Percentiles rank a stretch among this genome's conserved stretches.
Evolutionary conservation across 176 grass and related monocot species (phyloP).

Genomic region (Elaeis guineensis): DNA sequence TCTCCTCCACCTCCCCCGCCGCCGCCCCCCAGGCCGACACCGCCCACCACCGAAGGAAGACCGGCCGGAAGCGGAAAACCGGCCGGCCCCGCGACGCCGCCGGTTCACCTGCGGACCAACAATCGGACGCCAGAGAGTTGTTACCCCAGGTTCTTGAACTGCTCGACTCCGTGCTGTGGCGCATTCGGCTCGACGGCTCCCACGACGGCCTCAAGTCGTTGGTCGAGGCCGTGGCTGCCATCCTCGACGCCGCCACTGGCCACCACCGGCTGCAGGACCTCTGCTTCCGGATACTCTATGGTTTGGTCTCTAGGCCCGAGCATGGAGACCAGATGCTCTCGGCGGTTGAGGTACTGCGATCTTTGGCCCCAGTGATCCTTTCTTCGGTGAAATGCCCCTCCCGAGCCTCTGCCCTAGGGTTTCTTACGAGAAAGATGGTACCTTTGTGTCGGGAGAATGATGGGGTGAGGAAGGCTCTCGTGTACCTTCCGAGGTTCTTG

Average conservation of each 20-base stretch:
- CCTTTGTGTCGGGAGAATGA: constrained; percentile 52
- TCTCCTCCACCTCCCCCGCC: neutral
- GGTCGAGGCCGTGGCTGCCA: constrained; percentile 43
- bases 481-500: constrained; percentile 61
- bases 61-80: constrained; percentile 9
- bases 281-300: constrained; percentile 46
- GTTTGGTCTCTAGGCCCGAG: constrained; percentile 37
- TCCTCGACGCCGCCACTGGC: constrained; percentile 16
- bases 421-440: constrained; percentile 52
- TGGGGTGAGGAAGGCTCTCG: constrained; percentile 47
- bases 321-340: constrained; percentile 27
- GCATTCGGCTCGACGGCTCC: constrained; percentile 49
- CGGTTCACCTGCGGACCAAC: constrained; percentile 1
- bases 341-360: constrained; percentile 48
- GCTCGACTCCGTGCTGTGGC: constrained; percentile 35
- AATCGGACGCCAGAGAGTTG: constrained; percentile 2
- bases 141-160: constrained; percentile 37
- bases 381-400: constrained; percentile 24
- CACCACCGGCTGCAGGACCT: constrained; percentile 20
- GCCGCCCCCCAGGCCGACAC: neutral
- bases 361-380: constrained; percentile 39
- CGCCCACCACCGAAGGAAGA: neutral
- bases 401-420: constrained; percentile 35
- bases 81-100: constrained; percentile 1
- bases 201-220: constrained; percentile 51